Conservation (phyloP, 495 filamentous ascomycete genomes). For the Xylaria sp. region DNA sequence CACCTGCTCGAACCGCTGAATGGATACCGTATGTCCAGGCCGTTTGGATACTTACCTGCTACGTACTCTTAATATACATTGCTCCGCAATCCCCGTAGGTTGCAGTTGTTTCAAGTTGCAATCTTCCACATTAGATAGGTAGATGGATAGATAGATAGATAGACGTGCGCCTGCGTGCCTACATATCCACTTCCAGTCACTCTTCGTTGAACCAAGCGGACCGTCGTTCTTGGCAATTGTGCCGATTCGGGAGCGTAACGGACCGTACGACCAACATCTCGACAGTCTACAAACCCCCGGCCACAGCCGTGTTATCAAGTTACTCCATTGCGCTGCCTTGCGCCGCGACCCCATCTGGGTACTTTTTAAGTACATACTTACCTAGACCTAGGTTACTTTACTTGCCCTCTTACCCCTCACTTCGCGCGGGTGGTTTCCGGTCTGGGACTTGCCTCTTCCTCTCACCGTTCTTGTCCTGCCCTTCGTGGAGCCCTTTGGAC, state of each 20-base stretch:
- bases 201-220: slow-evolving; percentile 16
- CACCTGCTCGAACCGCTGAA: slow-evolving; percentile 20
- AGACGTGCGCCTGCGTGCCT: too few species aligned
- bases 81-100: not conserved
- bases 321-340: slow-evolving; percentile 15
- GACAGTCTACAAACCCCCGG: slow-evolving; percentile 13
- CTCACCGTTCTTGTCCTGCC: too few species aligned
- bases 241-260: slow-evolving; percentile 25
- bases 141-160: too few species aligned
- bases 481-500: too few species aligned
- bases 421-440: slow-evolving; percentile 37
- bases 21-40: slow-evolving; percentile 19
- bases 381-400: too few species aligned
- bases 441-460: slow-evolving; percentile 34
- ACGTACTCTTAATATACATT: slow-evolving; percentile 10
- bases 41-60: not conserved
- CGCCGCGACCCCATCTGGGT: not conserved
- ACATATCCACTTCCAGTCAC: slow-evolving; percentile 9
- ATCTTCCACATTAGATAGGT: too few species aligned
- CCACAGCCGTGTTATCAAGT: not conserved
- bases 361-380: not conserved
- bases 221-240: slow-evolving; percentile 24
- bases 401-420: slow-evolving; percentile 44
- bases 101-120: slow-evolving; percentile 24
- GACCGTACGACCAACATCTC: slow-evolving; percentile 18